Conservation (phyloP, 2,329 filamentous ascomycete species). For the Colletotrichum sp. region DNA sequence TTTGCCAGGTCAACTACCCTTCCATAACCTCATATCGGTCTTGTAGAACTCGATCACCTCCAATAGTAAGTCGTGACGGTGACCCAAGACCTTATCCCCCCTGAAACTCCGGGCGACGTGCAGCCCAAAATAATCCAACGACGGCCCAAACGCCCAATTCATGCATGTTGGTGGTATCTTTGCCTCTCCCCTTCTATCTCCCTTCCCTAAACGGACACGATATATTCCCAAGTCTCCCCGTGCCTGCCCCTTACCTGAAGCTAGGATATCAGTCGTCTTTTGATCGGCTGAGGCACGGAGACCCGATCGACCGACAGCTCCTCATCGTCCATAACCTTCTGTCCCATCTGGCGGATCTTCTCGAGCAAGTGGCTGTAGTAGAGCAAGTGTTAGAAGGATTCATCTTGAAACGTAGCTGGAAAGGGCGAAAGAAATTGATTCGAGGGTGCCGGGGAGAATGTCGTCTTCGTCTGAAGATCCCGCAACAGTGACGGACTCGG, state of each 20-base stretch:
- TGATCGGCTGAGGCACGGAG: conserved; percentile 48
- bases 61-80: background rate
- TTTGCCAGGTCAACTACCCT: background rate
- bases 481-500: background rate
- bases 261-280: conserved; percentile 48
- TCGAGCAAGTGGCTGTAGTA: conserved; percentile 57
- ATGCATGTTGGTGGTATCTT: background rate
- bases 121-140: background rate
- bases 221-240: background rate
- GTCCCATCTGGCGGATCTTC: conserved; percentile 54
- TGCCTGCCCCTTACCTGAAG: background rate
- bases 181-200: background rate
- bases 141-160: conserved; percentile 1
- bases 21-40: background rate
- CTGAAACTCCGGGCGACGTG: background rate
- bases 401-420: conserved; percentile 27
- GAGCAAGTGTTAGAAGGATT: conserved; percentile 32
- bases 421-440: background rate
- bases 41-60: background rate
- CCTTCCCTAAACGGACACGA: background rate
- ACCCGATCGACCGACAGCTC: conserved; percentile 36
- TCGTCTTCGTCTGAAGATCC: background rate
- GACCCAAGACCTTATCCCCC: background rate
- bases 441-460: background rate
- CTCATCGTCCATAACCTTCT: conserved; percentile 37